Conservation (phyloP, 768 basidiomycete species). For the Ramaria sp. region DNA sequence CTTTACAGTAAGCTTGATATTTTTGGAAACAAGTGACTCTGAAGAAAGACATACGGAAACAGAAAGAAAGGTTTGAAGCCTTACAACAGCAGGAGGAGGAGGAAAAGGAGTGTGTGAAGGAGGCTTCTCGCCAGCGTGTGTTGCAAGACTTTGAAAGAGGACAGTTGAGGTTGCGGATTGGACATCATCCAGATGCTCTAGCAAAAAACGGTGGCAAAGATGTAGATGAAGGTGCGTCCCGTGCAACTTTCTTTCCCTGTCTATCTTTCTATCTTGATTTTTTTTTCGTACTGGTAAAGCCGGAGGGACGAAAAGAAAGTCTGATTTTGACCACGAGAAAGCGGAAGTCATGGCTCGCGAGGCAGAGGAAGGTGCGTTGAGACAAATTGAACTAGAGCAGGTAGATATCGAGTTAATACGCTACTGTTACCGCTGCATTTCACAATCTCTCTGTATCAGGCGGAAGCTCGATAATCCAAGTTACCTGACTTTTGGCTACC, state of each 20-base stretch:
- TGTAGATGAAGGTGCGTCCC: constrained; percentile 24
- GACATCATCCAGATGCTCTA: constrained; percentile 29
- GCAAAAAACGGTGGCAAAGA: constrained; percentile 12
- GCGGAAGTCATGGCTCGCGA: constrained; percentile 64
- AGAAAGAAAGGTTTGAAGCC: constrained; percentile 67
- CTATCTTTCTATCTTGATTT: not conserved
- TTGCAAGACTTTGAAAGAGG: constrained; percentile 82
- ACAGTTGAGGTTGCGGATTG: constrained; percentile 51
- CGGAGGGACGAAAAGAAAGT: constrained; percentile 70
- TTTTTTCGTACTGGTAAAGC: constrained; percentile 21
- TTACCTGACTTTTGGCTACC: constrained; percentile 98
- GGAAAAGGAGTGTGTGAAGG: constrained; percentile 56
- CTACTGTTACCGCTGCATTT: not conserved
- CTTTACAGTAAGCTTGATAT: constrained; percentile 6
- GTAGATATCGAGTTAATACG: not conserved
- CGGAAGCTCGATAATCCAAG: constrained; percentile 75
- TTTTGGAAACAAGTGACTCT: constrained; percentile 49
- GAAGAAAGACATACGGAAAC: constrained; percentile 88
- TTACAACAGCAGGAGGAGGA: constrained; percentile 72
- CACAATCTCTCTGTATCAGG: constrained; percentile 20
- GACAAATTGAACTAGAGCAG: constrained; percentile 74
- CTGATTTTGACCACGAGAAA: constrained; percentile 64
- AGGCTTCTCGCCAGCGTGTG: constrained; percentile 80
- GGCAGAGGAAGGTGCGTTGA: constrained; percentile 82
- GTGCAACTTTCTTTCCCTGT: not conserved